These are phyloP conservation scores for Claviceps arundinis DNA, from an alignment of 2,329 filamentous ascomycete genomes.

Conservation along the genomic window DNA sequence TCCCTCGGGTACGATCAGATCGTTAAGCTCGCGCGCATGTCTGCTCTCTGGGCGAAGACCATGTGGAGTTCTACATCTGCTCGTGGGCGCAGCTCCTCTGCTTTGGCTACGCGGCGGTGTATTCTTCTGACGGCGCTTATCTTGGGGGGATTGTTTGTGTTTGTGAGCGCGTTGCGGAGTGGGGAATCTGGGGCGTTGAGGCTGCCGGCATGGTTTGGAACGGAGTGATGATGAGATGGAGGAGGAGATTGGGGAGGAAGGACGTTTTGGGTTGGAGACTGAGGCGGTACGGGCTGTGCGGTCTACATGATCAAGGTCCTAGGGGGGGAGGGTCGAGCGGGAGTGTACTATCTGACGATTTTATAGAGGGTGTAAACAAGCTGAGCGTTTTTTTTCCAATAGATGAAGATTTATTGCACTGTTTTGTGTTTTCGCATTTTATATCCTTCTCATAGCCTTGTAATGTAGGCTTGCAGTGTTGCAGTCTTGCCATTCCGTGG, in stretches of 20 bases:
- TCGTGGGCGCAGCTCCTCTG: slow-evolving; percentile 4
- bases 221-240: not conserved
- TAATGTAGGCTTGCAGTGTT: too few species aligned
- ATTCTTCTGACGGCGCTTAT: slow-evolving; percentile 7
- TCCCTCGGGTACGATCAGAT: slow-evolving; percentile 27
- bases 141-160: slow-evolving; percentile 8
- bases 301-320: too few species aligned
- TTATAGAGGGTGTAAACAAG: too few species aligned
- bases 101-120: slow-evolving; percentile 5
- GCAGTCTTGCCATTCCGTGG: too few species aligned
- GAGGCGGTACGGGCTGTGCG: too few species aligned
- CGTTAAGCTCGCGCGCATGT: slow-evolving; percentile 11
- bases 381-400: too few species aligned
- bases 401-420: too few species aligned
- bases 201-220: slow-evolving; percentile 6
- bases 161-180: slow-evolving; percentile 7
- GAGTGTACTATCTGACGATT: too few species aligned
- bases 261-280: not conserved
- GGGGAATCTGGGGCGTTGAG: slow-evolving; percentile 4
- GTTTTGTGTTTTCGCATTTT: too few species aligned
- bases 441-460: too few species aligned
- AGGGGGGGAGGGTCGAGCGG: too few species aligned
- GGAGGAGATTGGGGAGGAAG: not conserved
- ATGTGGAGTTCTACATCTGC: slow-evolving; percentile 11
- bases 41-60: slow-evolving; percentile 12